phyloP scores from a whole-genome alignment of 371 early-diverging fungal species.

The Mucor lusitanicus region DNA sequence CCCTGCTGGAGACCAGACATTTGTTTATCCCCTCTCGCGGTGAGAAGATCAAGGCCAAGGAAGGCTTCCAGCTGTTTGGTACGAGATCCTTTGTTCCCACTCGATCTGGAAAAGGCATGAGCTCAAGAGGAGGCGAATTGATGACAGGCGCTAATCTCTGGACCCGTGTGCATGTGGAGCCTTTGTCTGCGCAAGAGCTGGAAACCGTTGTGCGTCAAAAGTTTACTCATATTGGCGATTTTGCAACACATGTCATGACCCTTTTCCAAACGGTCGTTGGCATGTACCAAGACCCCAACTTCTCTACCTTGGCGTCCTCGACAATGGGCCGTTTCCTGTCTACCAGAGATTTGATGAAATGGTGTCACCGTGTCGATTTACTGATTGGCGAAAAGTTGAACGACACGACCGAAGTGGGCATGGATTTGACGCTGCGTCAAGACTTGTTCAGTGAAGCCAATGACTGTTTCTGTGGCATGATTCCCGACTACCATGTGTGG shows the following conservation, averaged over 20 bases:
- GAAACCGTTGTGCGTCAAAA: slow-evolving; percentile 61
- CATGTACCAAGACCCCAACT: slow-evolving; percentile 61
- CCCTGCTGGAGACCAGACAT: slow-evolving; percentile 92
- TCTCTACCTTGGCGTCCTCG: slow-evolving; percentile 48
- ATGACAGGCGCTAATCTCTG: slow-evolving; percentile 77
- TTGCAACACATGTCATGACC: slow-evolving; percentile 59
- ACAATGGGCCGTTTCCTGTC: slow-evolving; percentile 64
- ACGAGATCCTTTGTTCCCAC: slow-evolving; percentile 73
- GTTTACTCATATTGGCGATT: slow-evolving; percentile 57
- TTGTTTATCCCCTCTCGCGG: slow-evolving; percentile 96
- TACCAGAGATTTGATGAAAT: slow-evolving; percentile 83
- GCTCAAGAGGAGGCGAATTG: slow-evolving; percentile 55
- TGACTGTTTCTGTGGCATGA: slow-evolving; percentile 89
- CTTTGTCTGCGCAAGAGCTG: slow-evolving; percentile 68
- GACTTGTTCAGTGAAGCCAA: slow-evolving; percentile 83
- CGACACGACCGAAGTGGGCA: slow-evolving; percentile 27
- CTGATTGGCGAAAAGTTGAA: slow-evolving; percentile 42
- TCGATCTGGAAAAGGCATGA: slow-evolving; percentile 47
- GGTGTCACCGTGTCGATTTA: slow-evolving; percentile 75
- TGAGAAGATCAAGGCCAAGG: slow-evolving; percentile 88
- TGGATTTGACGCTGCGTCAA: slow-evolving; percentile 51
- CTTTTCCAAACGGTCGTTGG: slow-evolving; percentile 62
- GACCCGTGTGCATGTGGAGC: slow-evolving; percentile 74
- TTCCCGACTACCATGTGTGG: slow-evolving; percentile 71
- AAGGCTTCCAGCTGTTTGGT: slow-evolving; percentile 96